Percentiles rank a stretch among this genome's conserved stretches.
Evolutionary conservation across 2,329 filamentous ascomycete genomes (phyloP).

Genomic region (Ceratocystis papillata): DNA sequence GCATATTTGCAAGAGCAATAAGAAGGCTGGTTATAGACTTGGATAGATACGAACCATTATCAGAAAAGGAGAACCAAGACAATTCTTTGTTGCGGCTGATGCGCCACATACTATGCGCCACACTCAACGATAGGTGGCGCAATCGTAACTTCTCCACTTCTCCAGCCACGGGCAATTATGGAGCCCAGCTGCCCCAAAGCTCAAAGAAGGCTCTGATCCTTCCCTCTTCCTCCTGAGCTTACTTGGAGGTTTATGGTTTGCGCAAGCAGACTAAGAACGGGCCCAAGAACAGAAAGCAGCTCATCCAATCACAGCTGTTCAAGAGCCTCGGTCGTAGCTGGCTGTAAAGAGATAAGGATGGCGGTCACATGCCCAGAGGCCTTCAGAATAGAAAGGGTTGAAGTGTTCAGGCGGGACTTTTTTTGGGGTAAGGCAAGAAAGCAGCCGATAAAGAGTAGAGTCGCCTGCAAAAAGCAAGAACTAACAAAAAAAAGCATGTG

Average conservation of each 20-base stretch:
- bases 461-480: neutral
- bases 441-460: neutral
- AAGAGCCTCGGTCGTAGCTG: slow-evolving; percentile 9
- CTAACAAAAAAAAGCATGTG: slow-evolving; percentile 8
- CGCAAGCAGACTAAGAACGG: slow-evolving; percentile 4
- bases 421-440: slow-evolving; percentile 6
- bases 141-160: no score
- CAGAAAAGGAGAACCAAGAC: neutral
- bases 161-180: slow-evolving; percentile 8
- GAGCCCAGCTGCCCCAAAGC: neutral
- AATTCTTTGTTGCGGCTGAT: neutral
- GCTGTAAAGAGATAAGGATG: neutral
- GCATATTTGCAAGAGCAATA: neutral
- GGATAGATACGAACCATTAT: neutral
- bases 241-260: slow-evolving; percentile 8
- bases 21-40: neutral
- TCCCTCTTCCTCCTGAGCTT: neutral
- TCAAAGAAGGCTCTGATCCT: slow-evolving; percentile 11
- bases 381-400: neutral
- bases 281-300: neutral
- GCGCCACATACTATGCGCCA: neutral
- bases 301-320: slow-evolving; percentile 1
- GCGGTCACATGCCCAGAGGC: slow-evolving; percentile 6
- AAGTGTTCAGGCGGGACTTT: neutral
- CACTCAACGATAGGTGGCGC: neutral